Base-by-base conservation (phyloP, 257 asterid genomes). In the Salvia rosmarinus region DNA sequence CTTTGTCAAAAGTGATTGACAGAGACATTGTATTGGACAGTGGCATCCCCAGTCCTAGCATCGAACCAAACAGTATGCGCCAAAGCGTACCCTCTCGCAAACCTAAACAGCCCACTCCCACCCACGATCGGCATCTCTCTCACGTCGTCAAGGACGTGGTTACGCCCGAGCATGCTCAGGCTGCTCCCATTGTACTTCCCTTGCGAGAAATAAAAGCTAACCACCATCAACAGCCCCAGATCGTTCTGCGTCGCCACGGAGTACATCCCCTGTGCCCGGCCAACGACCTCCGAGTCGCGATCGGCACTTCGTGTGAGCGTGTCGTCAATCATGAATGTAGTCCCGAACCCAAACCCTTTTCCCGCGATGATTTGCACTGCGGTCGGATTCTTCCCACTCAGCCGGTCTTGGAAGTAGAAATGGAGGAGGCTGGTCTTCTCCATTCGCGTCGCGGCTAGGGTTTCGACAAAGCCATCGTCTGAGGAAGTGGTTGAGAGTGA, bases 101-200 rank as follows among this genome's bases (percentile, higher is more conserved):
- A 14, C 81, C 87, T 68, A 69, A 83, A 83, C 55, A 64, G 2
- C 6, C 87, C 85, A 8, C 74, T 75, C 52, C 87, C 87, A 4
- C 87, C 87, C n/a, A 83, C 82, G 6, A 83, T 75, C 2, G 85
- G 83, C 87, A 83, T 80, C 51, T 83, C 87, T 23, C 87, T 80
- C n/a, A 40, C 77, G 9, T 46, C 70, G 32, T 83, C 87, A 19
- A 62, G 0, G 51, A 80, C 84, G 20, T 80, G 87, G 56, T 83
- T 80, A 77, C 83, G 56, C 23, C 87, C 87, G 6, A 83, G 58
- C 79, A 80, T 64, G 73, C 85, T 75, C 0, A 83, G 25, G 58
- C 80, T 47, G 62, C 83, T 83, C 50, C 87, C 85, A 30, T 83
- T 78, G 60, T 74, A 75, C 55, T 35, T 55, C 71, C 84, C 81